phyloP scores from a whole-genome alignment of 2,329 filamentous ascomycete species.

The Fusarium udum region DNA sequence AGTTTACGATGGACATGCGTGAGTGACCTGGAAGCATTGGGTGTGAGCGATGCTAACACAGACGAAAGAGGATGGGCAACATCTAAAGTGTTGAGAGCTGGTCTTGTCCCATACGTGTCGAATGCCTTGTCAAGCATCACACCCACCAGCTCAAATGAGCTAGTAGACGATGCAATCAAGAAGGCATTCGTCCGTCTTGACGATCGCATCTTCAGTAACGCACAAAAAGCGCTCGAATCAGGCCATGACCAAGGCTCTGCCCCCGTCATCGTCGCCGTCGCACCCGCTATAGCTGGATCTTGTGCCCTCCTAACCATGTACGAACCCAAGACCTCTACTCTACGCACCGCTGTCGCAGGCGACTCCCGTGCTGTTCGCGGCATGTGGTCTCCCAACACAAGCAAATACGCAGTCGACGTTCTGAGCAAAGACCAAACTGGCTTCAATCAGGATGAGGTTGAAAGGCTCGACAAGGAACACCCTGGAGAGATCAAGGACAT shows the following conservation, averaged over 20 bases:
- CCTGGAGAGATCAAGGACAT: constrained; percentile 69
- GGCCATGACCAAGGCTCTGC: constrained; percentile 43
- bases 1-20: constrained; percentile 62
- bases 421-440: constrained; percentile 74
- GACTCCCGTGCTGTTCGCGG: constrained; percentile 75
- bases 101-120: constrained; percentile 56
- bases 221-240: constrained; percentile 45
- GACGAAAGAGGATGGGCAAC: constrained; percentile 52
- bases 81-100: constrained; percentile 50
- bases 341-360: constrained; percentile 73
- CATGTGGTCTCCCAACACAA: constrained; percentile 50
- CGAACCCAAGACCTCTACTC: constrained; percentile 60
- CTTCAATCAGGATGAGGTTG: constrained; percentile 66
- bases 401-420: constrained; percentile 60
- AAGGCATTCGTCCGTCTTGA: constrained; percentile 66
- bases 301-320: constrained; percentile 72
- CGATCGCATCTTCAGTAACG: constrained; percentile 60
- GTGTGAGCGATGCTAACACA: constrained; percentile 1
- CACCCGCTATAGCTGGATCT: constrained; percentile 60
- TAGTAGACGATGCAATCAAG: constrained; percentile 65
- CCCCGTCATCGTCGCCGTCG: constrained; percentile 45
- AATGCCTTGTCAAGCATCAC: constrained; percentile 46
- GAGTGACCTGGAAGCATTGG: constrained; percentile 28
- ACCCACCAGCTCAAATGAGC: constrained; percentile 51
- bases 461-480: constrained; percentile 64